A percentile compares a stretch with the other conserved stretches of the same genome.
These are phyloP conservation scores for Pseudomassariella vexata DNA, from an alignment of 2,329 filamentous ascomycete genomes.

Conservation along the genomic window DNA sequence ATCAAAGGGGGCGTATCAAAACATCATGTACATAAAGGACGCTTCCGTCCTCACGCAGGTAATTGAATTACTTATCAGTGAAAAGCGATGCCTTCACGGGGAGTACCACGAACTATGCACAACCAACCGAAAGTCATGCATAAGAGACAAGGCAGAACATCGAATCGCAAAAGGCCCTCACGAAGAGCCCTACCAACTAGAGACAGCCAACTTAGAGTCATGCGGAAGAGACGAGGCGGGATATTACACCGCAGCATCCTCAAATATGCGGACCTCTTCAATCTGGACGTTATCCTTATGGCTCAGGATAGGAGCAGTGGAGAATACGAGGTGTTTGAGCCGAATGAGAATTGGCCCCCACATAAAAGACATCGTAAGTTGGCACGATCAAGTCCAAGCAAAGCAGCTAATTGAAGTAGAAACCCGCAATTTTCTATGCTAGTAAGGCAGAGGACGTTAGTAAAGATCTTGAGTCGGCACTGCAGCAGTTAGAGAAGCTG, in stretches of 20 bases:
- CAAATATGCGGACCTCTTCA: neutral
- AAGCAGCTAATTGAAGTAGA: neutral
- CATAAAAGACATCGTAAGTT: neutral
- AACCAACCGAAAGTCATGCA: no score
- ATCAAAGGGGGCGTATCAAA: conserved; percentile 1
- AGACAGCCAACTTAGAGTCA: neutral
- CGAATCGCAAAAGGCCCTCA: no score
- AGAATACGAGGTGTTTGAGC: neutral
- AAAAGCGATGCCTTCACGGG: no score
- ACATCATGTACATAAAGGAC: no score
- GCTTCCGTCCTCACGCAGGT: no score
- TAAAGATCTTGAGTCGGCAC: neutral
- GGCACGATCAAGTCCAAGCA: neutral
- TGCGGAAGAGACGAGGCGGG: neutral
- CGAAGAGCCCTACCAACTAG: no score
- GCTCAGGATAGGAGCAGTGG: neutral
- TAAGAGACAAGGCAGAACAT: no score
- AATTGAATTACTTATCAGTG: no score
- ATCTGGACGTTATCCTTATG: neutral
- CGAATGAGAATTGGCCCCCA: neutral
- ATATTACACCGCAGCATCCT: neutral
- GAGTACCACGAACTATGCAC: no score
- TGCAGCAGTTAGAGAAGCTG: neutral
- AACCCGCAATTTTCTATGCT: neutral
- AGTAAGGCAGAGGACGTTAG: neutral